Base-by-base conservation (phyloP, 352 stramenopile species). In the Blastocystis sp. region DNA sequence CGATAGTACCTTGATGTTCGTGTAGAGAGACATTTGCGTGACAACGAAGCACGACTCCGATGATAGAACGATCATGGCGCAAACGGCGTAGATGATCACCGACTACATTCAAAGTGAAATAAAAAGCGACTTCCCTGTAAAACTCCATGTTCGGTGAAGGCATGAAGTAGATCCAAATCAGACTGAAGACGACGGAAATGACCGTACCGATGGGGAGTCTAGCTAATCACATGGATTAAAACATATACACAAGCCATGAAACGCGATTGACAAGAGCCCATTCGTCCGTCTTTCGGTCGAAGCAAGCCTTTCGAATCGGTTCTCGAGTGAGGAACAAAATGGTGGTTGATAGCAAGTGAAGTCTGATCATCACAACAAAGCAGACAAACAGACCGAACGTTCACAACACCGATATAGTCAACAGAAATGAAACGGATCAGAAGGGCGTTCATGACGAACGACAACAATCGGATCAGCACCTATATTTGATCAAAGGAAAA, bases 1-100 rank as follows among this genome's bases (percentile, higher is more conserved):
- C n/a, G n/a, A n/a, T n/a, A n/a, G n/a, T n/a, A 84, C 73, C 49
- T 84, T 84, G n/a, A 73, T 44, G 54, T 84, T 75, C 4, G 59
- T 73, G 34, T 84, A 14, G 9, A 84, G 73, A 14, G 54, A 7
- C 0, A 73, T 24, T 40, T 84, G 73, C 9, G 59, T 69, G 29
- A 73, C 21, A n/a, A 84, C 40, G 32, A 71, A 84, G n/a, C 21
- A 69, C 7, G 49, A n/a, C 21, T 84, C 73, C 3, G 73, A 84
- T 27, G 32, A 42, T 14, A 84, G 73, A 16, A 11, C 48, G 34
- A 84, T 84, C 29, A 84, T 24, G 34, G 73, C 21, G 7, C 46
- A 42, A 0, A 75, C 8, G 21, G 54, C 54, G 32, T 75, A 84
- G 34, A 84, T 29, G 29, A 57, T 16, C 21, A 84, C 49, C 4